Evolutionary conservation across 1,139 yeast species (phyloP).

Genomic region (Yamadazyma blattariae): DNA sequence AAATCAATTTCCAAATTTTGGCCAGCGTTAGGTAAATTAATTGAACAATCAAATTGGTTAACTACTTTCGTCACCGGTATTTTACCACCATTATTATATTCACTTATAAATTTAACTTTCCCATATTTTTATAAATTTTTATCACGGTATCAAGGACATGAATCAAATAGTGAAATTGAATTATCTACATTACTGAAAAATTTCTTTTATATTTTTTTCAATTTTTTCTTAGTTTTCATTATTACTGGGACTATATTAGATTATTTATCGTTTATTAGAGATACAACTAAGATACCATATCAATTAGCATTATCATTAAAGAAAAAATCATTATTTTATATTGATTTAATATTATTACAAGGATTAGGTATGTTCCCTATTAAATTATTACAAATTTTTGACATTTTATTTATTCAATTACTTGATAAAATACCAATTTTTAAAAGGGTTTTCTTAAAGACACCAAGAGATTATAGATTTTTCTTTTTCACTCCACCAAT

Average conservation of each 20-base stretch:
- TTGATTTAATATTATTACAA: constrained; percentile 69
- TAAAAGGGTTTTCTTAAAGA: constrained; percentile 44
- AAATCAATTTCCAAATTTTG: constrained; percentile 70
- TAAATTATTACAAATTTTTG: constrained; percentile 57
- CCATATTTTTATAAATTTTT: constrained; percentile 70
- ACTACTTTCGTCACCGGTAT: constrained; percentile 71
- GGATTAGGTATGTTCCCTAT: constrained; percentile 80
- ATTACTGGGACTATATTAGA: constrained; percentile 79
- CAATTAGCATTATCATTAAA: constrained; percentile 70
- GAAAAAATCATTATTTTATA: constrained; percentile 68
- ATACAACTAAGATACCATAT: constrained; percentile 70
- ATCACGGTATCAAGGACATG: constrained; percentile 66
- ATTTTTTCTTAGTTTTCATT: constrained; percentile 73
- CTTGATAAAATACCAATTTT: constrained; percentile 59
- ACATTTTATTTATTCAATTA: constrained; percentile 42
- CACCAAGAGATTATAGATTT: constrained; percentile 60
- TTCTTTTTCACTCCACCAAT: constrained; percentile 66
- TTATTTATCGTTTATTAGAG: constrained; percentile 73
- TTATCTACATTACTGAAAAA: constrained; percentile 71
- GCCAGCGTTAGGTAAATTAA: constrained; percentile 65
- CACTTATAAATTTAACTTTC: constrained; percentile 61
- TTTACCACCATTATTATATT: constrained; percentile 72
- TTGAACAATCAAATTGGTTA: constrained; percentile 63
- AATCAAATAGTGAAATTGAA: constrained; percentile 75
- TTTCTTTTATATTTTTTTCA: constrained; percentile 75